These are phyloP conservation scores for Tripterygium wilfordii DNA, from an alignment of 177 flowering plant species.

Conservation along the genomic window DNA sequence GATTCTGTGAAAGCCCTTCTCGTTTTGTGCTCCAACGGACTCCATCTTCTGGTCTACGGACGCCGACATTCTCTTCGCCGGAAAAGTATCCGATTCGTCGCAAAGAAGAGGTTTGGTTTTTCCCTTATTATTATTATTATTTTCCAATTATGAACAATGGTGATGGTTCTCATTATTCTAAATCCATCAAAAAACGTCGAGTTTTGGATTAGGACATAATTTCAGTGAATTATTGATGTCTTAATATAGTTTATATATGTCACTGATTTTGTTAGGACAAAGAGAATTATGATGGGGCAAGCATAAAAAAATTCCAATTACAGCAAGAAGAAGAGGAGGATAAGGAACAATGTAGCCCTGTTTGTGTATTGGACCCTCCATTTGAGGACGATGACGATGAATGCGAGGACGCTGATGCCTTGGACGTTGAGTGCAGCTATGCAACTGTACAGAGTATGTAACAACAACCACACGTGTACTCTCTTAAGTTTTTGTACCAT, in stretches of 20 bases:
- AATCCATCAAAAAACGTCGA: too few relatives aligned
- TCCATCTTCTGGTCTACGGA: conserved; percentile 37
- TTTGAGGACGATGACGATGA: conserved; percentile 44
- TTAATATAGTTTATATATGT: too few relatives aligned
- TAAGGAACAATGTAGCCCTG: conserved; percentile 85
- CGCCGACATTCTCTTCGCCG: conserved; percentile 55
- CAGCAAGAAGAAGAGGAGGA: conserved; percentile 46
- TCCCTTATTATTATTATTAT: background rate
- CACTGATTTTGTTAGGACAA: conserved; percentile 14
- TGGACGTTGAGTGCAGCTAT: conserved; percentile 57
- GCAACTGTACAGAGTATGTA: conserved; percentile 72
- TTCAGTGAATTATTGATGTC: too few relatives aligned
- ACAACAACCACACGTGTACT: background rate
- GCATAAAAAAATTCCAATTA: conserved; percentile 16
- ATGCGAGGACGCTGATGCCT: conserved; percentile 19
- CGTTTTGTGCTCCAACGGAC: conserved; percentile 39
- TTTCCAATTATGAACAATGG: too few relatives aligned
- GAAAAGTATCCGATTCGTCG: conserved; percentile 40
- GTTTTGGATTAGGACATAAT: too few relatives aligned
- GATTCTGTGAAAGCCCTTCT: conserved; percentile 55
- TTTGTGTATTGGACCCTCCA: conserved; percentile 75
- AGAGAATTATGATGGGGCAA: conserved; percentile 16
- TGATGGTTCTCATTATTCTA: too few relatives aligned
- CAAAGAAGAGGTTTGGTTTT: conserved; percentile 45
- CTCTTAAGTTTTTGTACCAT: background rate